Conservation (phyloP, 768 basidiomycete genomes). For the Psilocybe cubensis region DNA sequence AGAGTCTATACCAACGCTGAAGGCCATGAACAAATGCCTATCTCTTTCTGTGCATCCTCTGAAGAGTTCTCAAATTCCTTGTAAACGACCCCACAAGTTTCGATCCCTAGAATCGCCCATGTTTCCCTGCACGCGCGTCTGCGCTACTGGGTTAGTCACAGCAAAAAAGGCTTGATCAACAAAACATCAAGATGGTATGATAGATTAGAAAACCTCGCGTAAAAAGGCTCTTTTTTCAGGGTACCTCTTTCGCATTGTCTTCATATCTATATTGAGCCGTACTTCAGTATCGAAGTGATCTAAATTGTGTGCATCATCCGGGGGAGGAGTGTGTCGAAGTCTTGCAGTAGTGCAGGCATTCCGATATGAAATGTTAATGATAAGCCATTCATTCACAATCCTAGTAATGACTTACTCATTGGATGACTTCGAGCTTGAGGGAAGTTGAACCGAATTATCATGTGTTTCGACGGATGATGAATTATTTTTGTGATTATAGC, state of each 20-base stretch:
- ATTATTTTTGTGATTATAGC: not conserved
- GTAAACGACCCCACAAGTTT: conserved; percentile 23
- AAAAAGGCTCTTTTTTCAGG: conserved; percentile 9
- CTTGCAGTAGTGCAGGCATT: not conserved
- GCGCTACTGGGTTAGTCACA: conserved; percentile 21
- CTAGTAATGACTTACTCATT: not conserved
- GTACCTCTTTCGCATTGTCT: conserved; percentile 9
- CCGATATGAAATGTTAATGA: not conserved
- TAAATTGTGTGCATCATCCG: not conserved
- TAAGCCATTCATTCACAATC: not conserved
- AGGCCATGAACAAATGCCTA: conserved; percentile 4
- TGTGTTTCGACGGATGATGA: not conserved
- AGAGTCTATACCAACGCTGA: not conserved
- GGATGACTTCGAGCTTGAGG: not conserved
- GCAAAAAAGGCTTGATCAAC: not conserved
- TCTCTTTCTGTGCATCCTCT: not conserved
- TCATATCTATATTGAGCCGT: conserved; percentile 11
- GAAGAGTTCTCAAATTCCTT: conserved; percentile 2
- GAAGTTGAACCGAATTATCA: not conserved
- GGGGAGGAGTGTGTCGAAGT: conserved; percentile 1
- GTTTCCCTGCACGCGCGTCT: conserved; percentile 12
- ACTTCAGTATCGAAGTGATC: not conserved
- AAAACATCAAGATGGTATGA: not conserved
- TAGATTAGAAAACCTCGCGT: conserved; percentile 16
- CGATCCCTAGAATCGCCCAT: conserved; percentile 18